Evolutionary conservation across 345 rosid genomes (phyloP).

Genomic region (Aquilaria malaccensis): DNA sequence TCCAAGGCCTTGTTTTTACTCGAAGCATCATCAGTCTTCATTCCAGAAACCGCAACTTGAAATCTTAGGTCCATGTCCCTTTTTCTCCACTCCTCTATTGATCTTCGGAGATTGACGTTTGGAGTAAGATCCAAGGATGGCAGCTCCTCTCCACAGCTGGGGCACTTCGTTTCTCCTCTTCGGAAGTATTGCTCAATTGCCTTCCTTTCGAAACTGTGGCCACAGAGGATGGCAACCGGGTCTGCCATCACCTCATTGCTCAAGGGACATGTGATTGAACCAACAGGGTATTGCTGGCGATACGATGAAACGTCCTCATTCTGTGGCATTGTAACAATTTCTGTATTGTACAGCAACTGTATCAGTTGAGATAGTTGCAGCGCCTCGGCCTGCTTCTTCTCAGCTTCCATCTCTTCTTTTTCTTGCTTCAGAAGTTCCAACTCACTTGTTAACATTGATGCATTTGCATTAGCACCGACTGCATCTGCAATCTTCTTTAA

Average conservation of each 20-base stretch:
- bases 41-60: constrained; percentile 26
- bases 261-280: constrained; percentile 35
- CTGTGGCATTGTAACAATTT: constrained; percentile 21
- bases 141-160: constrained; percentile 35
- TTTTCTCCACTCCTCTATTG: constrained; percentile 37
- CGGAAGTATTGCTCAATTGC: constrained; percentile 34
- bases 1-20: constrained; percentile 29
- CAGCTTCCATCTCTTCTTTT: constrained; percentile 39
- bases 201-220: constrained; percentile 47
- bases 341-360: constrained; percentile 33
- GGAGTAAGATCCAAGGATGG: constrained; percentile 31
- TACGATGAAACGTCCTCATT: constrained; percentile 11
- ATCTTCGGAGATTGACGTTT: constrained; percentile 33
- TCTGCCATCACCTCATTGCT: constrained; percentile 42
- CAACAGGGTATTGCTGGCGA: constrained; percentile 22
- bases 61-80: constrained; percentile 34
- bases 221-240: constrained; percentile 37
- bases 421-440: constrained; percentile 35
- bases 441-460: constrained; percentile 29
- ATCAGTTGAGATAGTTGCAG: constrained; percentile 37
- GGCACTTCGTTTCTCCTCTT: constrained; percentile 31
- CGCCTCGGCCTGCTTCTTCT: constrained; percentile 48
- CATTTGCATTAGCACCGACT: constrained; percentile 27
- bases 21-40: constrained; percentile 23
- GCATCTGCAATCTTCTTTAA: constrained; percentile 36